Base-by-base conservation (phyloP, 164 flowering plant genomes). In the Stephania yunnanensis region DNA sequence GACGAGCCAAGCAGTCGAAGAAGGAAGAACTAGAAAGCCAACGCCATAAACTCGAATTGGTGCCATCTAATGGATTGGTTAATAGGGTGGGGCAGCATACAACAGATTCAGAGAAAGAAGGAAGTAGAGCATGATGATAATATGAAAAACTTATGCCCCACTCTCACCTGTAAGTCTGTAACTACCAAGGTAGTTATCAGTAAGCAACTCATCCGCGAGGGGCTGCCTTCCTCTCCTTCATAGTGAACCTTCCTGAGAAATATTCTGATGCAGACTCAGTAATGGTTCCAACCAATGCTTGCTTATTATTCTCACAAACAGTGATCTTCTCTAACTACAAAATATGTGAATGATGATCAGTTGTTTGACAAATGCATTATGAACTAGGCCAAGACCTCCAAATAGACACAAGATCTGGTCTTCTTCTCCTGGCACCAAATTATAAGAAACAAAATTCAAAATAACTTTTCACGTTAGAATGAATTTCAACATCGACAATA, bases 131-230 rank as follows among this genome's bases (percentile, higher is more conserved):
- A 12, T 9, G 53, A 55, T 55, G 61, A 55, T 55, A n/a, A 17
- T 5, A 55, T 55, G 61, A 6, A 10, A 55, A 53, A 12, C 17
- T 55, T 55, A n/a, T 12, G 61, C 69, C 72, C 61, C 19, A 11
- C 53, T 69, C 80, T 76, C 76, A 92, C 97, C 25, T 25, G 25
- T 25, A 25, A 25, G 25, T 25, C 97, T 89, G 84, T 92, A 92
- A 0, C 83, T 50, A 1, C 75, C 75, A 69, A 92, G 87, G 68
- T 69, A 29, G 3, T 46, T 71, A 84, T 94, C 92, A 73, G 88
- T 78, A 71, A 94, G 92, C 77, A 92, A 83, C 84, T 94, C 98
- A 67, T 92, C 96, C 52, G 97, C 94, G 81, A 94, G 25, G 82
- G 48, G 89, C 86, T 55, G 85, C 77, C 77, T 91, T 92, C 81